These are phyloP conservation scores for Fusarium mundagurra DNA, from an alignment of 2,329 filamentous ascomycete genomes.

Conservation along the genomic window DNA sequence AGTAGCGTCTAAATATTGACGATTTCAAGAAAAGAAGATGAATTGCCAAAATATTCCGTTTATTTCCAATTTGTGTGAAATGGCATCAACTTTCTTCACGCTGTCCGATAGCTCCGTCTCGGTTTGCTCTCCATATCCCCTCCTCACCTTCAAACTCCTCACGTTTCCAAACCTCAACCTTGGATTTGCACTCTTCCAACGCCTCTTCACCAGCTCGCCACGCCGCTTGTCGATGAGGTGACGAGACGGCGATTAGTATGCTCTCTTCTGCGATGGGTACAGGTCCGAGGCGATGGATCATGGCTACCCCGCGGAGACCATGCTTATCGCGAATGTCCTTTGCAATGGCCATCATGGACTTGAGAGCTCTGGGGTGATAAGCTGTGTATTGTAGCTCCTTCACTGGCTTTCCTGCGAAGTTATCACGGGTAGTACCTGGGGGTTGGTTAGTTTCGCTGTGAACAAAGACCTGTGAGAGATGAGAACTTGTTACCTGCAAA, in stretches of 20 bases:
- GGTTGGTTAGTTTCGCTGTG: background rate
- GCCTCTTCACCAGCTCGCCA: conserved; percentile 92
- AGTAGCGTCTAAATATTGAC: conserved; percentile 12
- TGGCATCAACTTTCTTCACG: conserved; percentile 46
- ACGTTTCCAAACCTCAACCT: conserved; percentile 94
- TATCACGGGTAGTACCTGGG: conserved; percentile 77
- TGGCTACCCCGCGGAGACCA: conserved; percentile 75
- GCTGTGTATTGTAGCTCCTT: conserved; percentile 79
- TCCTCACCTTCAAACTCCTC: conserved; percentile 86
- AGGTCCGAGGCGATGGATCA: conserved; percentile 84
- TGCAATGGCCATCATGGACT: conserved; percentile 74
- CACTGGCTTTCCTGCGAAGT: conserved; percentile 76
- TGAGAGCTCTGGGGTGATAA: conserved; percentile 75
- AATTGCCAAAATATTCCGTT: background rate
- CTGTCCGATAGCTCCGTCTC: conserved; percentile 73
- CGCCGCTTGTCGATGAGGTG: conserved; percentile 83
- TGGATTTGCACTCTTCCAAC: conserved; percentile 84
- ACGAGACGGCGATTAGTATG: conserved; percentile 87
- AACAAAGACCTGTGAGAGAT: background rate
- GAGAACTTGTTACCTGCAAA: conserved; percentile 72
- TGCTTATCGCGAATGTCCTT: conserved; percentile 67
- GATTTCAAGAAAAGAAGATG: background rate
- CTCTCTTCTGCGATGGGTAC: conserved; percentile 94
- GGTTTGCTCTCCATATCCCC: conserved; percentile 88
- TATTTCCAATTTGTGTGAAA: background rate